phyloP scores from a whole-genome alignment of 2,329 filamentous ascomycete genomes.

The Lachnellula suecica region DNA sequence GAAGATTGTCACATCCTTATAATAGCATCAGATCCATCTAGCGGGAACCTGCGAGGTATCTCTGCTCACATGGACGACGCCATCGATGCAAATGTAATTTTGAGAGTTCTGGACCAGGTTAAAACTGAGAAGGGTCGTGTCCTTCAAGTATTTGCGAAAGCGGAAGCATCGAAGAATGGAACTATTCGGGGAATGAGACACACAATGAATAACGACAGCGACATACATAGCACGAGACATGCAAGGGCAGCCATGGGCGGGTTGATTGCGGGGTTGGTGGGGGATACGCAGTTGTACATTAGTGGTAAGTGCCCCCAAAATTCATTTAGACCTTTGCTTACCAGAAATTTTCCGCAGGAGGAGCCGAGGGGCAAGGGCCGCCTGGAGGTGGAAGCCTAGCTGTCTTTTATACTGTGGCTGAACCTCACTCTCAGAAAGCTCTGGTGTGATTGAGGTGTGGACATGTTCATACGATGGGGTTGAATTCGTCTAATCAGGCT shows the following conservation, averaged over 20 bases:
- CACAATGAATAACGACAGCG: constrained; percentile 33
- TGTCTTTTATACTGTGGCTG: constrained; percentile 28
- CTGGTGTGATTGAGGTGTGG: background rate
- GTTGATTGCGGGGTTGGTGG: constrained; percentile 31
- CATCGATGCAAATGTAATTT: constrained; percentile 27
- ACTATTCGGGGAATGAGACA: constrained; percentile 28
- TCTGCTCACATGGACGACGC: constrained; percentile 30
- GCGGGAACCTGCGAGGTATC: constrained; percentile 18
- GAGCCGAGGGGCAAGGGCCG: constrained; percentile 34
- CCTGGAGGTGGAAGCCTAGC: constrained; percentile 32
- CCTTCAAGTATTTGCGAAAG: constrained; percentile 33
- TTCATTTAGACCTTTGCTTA: constrained; percentile 1
- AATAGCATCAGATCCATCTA: constrained; percentile 25
- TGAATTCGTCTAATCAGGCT: constrained; percentile 18
- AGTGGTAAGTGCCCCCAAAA: constrained; percentile 15
- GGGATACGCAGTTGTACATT: constrained; percentile 32
- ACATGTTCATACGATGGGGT: constrained; percentile 6
- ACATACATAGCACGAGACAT: constrained; percentile 33
- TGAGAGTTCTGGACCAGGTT: constrained; percentile 21
- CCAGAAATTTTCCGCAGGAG: constrained; percentile 8
- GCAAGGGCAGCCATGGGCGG: constrained; percentile 34
- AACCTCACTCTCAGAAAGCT: background rate
- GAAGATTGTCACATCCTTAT: constrained; percentile 34
- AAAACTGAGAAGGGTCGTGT: constrained; percentile 21
- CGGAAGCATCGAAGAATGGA: constrained; percentile 31